phyloP scores from a whole-genome alignment of 768 basidiomycete genomes.

The Neoboletus brunneissimus region DNA sequence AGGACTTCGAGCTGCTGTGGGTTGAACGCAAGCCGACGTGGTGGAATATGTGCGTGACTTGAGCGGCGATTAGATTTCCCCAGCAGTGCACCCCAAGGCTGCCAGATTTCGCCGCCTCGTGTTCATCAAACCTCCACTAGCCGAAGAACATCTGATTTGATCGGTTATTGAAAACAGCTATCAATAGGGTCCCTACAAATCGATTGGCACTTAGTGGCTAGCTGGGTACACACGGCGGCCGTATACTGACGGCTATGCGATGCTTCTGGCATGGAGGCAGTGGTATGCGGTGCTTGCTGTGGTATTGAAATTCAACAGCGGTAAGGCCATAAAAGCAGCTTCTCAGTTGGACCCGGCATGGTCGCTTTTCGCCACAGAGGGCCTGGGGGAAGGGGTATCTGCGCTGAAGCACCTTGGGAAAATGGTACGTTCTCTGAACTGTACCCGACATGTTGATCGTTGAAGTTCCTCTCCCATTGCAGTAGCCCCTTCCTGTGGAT shows the following conservation, averaged over 20 bases:
- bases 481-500: not conserved
- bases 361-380: not conserved
- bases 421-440: slow-evolving; percentile 3
- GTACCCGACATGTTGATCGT: not conserved
- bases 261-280: slow-evolving; percentile 2
- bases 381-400: not conserved
- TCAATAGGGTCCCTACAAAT: not conserved
- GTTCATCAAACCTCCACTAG: not conserved
- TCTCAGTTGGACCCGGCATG: not conserved
- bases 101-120: not conserved
- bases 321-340: not conserved
- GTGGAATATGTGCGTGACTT: not conserved
- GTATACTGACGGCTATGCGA: not conserved
- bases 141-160: not conserved
- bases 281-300: slow-evolving; percentile 21
- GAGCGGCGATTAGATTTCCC: not conserved
- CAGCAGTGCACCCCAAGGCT: not conserved
- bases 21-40: not conserved
- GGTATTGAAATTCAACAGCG: not conserved
- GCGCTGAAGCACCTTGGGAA: not conserved
- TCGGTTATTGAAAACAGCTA: not conserved
- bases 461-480: not conserved
- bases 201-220: not conserved
- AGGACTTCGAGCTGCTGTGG: not conserved
- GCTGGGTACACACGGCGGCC: not conserved